Conservation (phyloP, 75 land plant species). For the Gnetum montanum region DNA sequence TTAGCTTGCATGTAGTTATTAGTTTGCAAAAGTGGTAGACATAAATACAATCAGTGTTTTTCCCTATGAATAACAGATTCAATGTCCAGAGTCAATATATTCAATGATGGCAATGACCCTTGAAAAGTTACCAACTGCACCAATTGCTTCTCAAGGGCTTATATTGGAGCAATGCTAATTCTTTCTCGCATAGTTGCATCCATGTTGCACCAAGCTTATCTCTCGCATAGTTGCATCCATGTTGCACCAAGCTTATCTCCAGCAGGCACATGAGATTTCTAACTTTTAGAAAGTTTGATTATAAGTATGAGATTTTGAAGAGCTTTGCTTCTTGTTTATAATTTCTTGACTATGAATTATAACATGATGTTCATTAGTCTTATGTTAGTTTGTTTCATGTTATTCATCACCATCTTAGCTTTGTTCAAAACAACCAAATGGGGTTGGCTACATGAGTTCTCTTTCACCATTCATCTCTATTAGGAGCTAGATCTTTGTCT, state of each 20-base stretch:
- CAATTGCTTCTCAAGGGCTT: constrained; percentile 59
- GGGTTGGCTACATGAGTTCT: too few species aligned
- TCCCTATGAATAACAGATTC: constrained; percentile 32
- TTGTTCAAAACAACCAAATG: not conserved
- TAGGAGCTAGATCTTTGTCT: too few species aligned
- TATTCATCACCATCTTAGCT: not conserved
- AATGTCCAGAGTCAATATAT: constrained; percentile 48
- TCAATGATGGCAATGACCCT: constrained; percentile 78
- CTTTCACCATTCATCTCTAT: too few species aligned
- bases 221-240: constrained; percentile 51
- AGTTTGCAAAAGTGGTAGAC: not conserved
- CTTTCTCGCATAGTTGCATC: constrained; percentile 66
- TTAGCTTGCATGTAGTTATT: not conserved
- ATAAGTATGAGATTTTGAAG: not conserved
- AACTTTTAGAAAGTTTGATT: not conserved
- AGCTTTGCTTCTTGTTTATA: not conserved
- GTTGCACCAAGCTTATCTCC: constrained; percentile 19
- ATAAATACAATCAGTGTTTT: not conserved
- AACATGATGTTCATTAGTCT: not conserved
- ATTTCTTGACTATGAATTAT: not conserved
- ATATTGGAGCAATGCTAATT: constrained; percentile 55
- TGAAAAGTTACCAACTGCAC: constrained; percentile 56
- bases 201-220: constrained; percentile 18
- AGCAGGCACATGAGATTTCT: constrained; percentile 17
- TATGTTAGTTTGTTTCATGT: not conserved